A percentile compares a stretch with the other conserved stretches of the same genome.
Evolutionary conservation across 371 early-diverging fungal genomes (phyloP).

Genomic region (Lichtheimia hyalospora): DNA sequence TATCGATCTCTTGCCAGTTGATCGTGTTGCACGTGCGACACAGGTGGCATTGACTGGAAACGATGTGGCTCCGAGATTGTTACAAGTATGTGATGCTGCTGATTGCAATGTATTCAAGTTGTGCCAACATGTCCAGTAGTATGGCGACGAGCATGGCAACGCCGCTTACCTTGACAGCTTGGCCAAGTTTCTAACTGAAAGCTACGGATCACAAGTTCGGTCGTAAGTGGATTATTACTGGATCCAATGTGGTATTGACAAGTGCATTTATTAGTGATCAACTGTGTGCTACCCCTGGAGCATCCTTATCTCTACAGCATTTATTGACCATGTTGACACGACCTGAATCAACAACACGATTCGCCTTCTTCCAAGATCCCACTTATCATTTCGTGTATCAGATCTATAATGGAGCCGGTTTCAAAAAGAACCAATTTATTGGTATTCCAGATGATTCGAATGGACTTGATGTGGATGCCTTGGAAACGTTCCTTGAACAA

Average conservation of each 20-base stretch:
- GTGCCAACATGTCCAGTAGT: conserved; percentile 15
- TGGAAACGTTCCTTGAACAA: conserved; percentile 16
- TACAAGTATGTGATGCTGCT: conserved; percentile 15
- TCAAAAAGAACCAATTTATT: conserved; percentile 26
- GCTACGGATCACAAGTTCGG: conserved; percentile 19
- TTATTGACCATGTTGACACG: conserved; percentile 28
- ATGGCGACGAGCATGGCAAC: conserved; percentile 28
- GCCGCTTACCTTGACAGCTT: conserved; percentile 20
- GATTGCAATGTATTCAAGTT: background rate
- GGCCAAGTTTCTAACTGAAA: conserved; percentile 26
- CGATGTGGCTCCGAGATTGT: conserved; percentile 20
- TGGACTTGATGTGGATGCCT: conserved; percentile 25
- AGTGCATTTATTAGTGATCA: conserved; percentile 12
- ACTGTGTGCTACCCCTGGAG: conserved; percentile 37
- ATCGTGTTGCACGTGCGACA: conserved; percentile 22
- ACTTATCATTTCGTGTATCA: conserved; percentile 60
- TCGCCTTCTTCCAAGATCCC: conserved; percentile 57
- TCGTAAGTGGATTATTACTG: conserved; percentile 12
- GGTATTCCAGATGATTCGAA: conserved; percentile 29
- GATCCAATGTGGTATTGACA: background rate
- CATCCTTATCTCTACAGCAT: conserved; percentile 34
- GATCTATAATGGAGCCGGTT: conserved; percentile 51
- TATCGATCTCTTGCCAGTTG: conserved; percentile 24
- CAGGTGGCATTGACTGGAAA: conserved; percentile 15
- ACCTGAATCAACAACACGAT: conserved; percentile 23